Evolutionary conservation across 2,329 filamentous ascomycete genomes (phyloP), one percentile per base, ranked within the genome.

Genomic region (Diaporthe nobilis): DNA sequence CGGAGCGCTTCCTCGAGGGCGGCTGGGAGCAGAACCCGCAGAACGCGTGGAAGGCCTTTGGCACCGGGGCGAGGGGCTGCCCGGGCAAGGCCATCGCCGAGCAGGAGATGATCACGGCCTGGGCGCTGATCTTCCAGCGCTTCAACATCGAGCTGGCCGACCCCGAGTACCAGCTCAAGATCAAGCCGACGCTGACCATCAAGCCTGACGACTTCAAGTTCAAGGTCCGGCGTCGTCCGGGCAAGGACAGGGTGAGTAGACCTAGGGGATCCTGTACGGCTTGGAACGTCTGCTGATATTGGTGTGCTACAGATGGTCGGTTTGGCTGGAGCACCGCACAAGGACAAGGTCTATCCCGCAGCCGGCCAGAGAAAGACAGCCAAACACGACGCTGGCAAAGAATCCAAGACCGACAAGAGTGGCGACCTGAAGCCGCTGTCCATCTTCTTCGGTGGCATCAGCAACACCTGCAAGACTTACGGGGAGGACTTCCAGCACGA

Each of bases 381-480:
- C 15, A 51, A 61, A 20, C 20, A 7, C 7, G 47, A 22, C 28
- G 28, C 57, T 60, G 3, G 20, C 20, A n/a, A 60, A 22, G 20
- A 8, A 22, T 9, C 22, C 7, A 4, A 28, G 15, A 53, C 37
- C 12, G 20, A 74, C 49, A 76, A 76, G n/a, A 76, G 75, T n/a
- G 77, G 73, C 4, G 73, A 81, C 22, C 78, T 81, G 34, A 87
- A 87, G 78, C 86, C 87, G 1, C 85, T 92, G 78, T 84, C 86
- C 10, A 85, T 92, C 44, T 85, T 89, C 53, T 92, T 90, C 77
- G 90, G 90, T 8, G 88, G 87, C 15, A 91, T 91, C 76, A 88
- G 87, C 0, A 90, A 90, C 1, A 92, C 90, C 2, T 92, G 89
- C 80, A 88, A 91, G 80, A 85, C 87, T 0, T 86, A 91, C 61